Evolutionary conservation across 2,329 filamentous ascomycete genomes (phyloP), one percentile per base, ranked within the genome.

Genomic region (Chaetomium sp.): DNA sequence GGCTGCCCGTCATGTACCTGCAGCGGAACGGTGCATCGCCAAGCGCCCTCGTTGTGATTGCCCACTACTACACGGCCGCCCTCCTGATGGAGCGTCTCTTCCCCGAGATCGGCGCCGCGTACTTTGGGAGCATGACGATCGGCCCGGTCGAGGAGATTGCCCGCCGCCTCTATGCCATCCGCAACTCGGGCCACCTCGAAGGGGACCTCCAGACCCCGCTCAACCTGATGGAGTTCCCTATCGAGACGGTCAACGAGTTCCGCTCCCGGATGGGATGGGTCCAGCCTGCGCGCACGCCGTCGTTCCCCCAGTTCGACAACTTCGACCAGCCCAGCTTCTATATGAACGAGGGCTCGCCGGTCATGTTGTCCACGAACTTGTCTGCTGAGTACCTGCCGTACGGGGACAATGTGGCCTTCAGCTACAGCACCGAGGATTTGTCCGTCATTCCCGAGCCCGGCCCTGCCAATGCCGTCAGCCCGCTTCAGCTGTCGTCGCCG

Each of bases 1-100:
- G 94, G 93, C 87, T 97, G 62, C 95, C 95, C 0, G 88, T 97
- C 38, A 87, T 88, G 70, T 90, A 93, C 71, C 83, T 97, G 29
- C 90, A 94, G 74, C 87, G 88, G 69, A 90, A 89, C 55, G 87
- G 89, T 58, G 86, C 87, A 42, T 92, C 94, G 69, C 85, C 91
- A 27, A 91, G 87, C 65, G 90, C 92, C 1, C 83, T 97, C 70
- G 83, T 96, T 60, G 88, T 96, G 67, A 88, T 98, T 62, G 91
- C 93, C 12, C 91, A 98, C 74, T 92, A 97, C 76, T 98, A 97
- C 79, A 93, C 92, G 0, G 87, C 93, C 21, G 93, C 92, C 3
- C 82, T 98, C 65, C 87, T 92, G 47, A 86, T 98, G 78, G 93
- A 97, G 78, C 91, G 92, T 19, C 84, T 97, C 67, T 97, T 96